Evolutionary conservation across 768 basidiomycete genomes (phyloP).

Genomic region (Rhizopogon vulgaris): DNA sequence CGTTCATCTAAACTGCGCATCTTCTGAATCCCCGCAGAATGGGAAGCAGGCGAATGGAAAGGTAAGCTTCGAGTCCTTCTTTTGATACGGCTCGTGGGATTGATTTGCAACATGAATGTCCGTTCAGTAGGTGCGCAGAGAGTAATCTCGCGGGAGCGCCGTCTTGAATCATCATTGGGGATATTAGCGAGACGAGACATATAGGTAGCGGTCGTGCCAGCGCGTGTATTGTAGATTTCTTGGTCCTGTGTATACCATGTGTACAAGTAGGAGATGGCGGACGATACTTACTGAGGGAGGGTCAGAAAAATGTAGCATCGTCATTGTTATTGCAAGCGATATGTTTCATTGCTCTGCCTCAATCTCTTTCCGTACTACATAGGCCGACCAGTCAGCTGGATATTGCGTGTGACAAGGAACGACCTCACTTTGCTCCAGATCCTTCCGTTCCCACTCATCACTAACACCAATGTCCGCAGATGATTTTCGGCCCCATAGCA

Average conservation of each 20-base stretch:
- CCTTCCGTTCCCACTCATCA: slow-evolving; percentile 34
- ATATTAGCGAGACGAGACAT: not conserved
- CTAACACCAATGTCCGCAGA: slow-evolving; percentile 5
- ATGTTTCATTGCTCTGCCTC: not conserved
- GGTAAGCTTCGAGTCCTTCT: too few species aligned
- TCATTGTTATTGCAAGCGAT: not conserved
- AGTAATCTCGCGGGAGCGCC: too few species aligned
- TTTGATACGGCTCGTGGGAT: not conserved
- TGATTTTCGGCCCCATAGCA: slow-evolving; percentile 37
- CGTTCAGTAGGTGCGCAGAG: not conserved
- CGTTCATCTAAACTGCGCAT: not conserved
- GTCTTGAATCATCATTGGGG: not conserved
- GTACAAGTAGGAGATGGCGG: not conserved
- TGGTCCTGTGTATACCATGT: not conserved
- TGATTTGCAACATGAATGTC: not conserved
- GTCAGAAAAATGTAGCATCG: too few species aligned
- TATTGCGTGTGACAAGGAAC: not conserved
- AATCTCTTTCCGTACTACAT: slow-evolving; percentile 8
- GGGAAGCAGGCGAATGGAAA: not conserved
- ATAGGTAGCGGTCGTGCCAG: too few species aligned
- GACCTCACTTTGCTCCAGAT: slow-evolving; percentile 33
- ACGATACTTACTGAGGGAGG: not conserved
- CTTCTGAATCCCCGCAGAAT: not conserved
- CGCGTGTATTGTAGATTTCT: not conserved
- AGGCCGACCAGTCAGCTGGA: not conserved